phyloP scores from a whole-genome alignment of 2,329 filamentous ascomycete genomes.

The Aspergillus sp. region DNA sequence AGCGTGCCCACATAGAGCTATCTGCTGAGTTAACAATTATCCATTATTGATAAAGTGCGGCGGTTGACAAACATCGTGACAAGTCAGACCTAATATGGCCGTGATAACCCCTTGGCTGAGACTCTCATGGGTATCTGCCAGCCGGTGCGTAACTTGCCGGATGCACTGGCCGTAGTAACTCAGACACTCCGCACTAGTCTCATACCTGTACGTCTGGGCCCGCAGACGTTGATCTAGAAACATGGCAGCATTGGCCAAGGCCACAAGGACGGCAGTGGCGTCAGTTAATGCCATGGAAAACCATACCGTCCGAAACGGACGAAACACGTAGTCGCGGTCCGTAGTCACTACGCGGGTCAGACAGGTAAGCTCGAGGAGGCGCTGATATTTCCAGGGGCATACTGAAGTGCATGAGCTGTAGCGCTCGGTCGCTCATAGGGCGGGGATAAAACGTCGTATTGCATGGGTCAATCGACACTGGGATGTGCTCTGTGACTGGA shows the following conservation, averaged over 20 bases:
- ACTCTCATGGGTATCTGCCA: constrained; percentile 18
- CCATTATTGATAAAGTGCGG: too few relatives aligned
- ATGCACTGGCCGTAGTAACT: constrained; percentile 26
- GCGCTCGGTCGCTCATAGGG: neutral
- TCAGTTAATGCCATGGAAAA: constrained; percentile 29
- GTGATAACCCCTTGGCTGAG: constrained; percentile 16
- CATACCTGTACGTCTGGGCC: constrained; percentile 21
- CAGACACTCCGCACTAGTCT: constrained; percentile 24
- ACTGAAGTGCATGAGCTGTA: constrained; percentile 9
- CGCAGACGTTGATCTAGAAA: constrained; percentile 25
- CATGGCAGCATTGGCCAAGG: constrained; percentile 30
- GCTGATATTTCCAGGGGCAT: neutral
- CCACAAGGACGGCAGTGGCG: constrained; percentile 25
- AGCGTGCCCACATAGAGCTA: constrained; percentile 23
- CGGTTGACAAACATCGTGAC: neutral
- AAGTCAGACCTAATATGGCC: neutral
- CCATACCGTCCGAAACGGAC: constrained; percentile 31
- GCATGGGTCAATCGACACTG: neutral
- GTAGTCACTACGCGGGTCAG: neutral
- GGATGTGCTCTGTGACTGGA: neutral
- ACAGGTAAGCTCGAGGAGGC: too few relatives aligned
- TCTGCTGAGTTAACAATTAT: neutral
- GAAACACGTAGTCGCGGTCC: constrained; percentile 24
- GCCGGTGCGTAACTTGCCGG: constrained; percentile 20
- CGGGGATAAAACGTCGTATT: neutral